Evolutionary conservation across 345 rosid genomes (phyloP), one percentile per base, ranked within the genome.

Genomic region (Eucalyptus urophylla): DNA sequence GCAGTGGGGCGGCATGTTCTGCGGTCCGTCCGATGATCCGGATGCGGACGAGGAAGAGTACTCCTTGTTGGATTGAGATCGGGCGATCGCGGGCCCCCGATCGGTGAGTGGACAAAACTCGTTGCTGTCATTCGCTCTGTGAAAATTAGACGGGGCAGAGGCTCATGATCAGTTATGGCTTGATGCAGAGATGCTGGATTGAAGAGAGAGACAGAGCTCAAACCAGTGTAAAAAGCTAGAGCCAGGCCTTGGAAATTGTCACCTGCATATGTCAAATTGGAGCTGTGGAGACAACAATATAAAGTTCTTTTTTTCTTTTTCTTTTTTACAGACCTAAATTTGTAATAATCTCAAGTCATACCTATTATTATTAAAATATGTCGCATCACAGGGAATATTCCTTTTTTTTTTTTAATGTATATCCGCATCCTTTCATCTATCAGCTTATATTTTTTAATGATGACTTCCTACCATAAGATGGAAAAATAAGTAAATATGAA

Each of bases 1-100:
- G 44, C 91, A 49, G 14, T 92, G 92, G 93, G 97, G 97, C 60
- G 94, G 97, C 87, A 95, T 97, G 94, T 94, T 92, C 90, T 93
- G 94, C 81, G 91, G 90, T 58, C 95, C 96, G 47, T 92, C 95
- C 14, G 50, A 51, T 10, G 37, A 81, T 85, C 53, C 81, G 17
- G 47, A 43, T 50, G 80, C 90, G 5, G 86, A 89, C 7, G 86
- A 47, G 21, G 92, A 86, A 62, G 90, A 90, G 37, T 92, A 94
- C 90, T 89, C 2, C 47, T 21, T 76, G 47, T 11, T 76, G 85
- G 85, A 76, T 43, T 40, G 85, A 76, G 85, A 40, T 44, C 0
- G 29, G 15, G 85, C 47, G 85, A 11, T 40, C 15, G 27, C 29
- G 6, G 22, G 27, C 29, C 29, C 29, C 62, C 29, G 47, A 76